Evolutionary conservation across 495 filamentous ascomycete species (phyloP), one percentile per base, ranked within the genome.

Genomic region (Cetradonia linearis): DNA sequence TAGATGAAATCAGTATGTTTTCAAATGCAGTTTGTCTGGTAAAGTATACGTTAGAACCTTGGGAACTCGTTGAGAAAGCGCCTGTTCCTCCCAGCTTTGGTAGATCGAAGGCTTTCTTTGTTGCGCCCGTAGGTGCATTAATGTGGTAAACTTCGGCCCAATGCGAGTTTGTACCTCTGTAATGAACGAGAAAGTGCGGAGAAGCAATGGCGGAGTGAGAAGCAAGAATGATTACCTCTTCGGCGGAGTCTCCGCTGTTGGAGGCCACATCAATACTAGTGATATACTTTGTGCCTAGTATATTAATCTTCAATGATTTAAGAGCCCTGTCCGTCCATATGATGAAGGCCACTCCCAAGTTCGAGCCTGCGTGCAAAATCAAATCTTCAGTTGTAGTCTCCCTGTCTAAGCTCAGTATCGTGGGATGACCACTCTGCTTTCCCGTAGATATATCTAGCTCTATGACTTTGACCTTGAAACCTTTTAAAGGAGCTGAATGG

Each of bases 141-240:
- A 93, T 77, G 64, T 93, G 89, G 68, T 84, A 96, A 33, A 96
- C 86, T 62, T 93, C 87, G 6, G 88, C 91, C 76, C 84, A 88
- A 67, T 91, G 86, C 18, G 82, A 82, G 16, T 75, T 78, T 4
- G 72, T 71, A 1, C 88, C 88, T 66, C 85, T 81, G 69, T 80
- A 93, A 62, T 96, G 87, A 9, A 96, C 87, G 46, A 96, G 73
- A 72, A 96, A 88, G 75, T 94, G 86, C 5, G 88, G 77, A 28
- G 81, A 74, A 34, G 86, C 85, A 68, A 85, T 84, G 30, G 83
- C 72, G 55, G 84, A 76, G 55, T 82, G 80, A 6, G 88, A 82
- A 16, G 89, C 85, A 69, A 94, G 87, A 27, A 96, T 71, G 9
- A 76, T 77, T 38, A 96, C 83, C 33, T 79, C 74, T 13, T 82